Conservation (phyloP, 441 rosid genomes). For the Arabidopsis lyrata region DNA sequence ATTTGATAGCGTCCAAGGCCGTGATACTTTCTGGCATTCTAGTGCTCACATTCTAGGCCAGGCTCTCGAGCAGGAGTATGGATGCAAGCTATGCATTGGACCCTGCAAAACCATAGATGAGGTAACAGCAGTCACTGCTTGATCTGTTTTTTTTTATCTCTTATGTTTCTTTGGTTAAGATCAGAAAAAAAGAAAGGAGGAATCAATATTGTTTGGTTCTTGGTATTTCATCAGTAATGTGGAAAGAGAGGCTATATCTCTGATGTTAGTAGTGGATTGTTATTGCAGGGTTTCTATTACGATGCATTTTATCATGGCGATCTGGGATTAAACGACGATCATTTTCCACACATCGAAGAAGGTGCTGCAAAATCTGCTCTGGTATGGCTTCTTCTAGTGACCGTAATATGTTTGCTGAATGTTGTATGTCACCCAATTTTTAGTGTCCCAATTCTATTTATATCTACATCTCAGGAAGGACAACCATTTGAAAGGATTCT, state of each 20-base stretch:
- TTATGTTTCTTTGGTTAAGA: neutral
- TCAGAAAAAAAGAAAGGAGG: neutral
- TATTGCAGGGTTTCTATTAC: slow-evolving; percentile 86
- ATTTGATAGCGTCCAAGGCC: slow-evolving; percentile 80
- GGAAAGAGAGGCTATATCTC: neutral
- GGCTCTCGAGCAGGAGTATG: slow-evolving; percentile 83
- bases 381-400: slow-evolving; percentile 51
- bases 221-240: slow-evolving; percentile 10
- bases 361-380: slow-evolving; percentile 71
- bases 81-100: slow-evolving; percentile 91
- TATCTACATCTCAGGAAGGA: slow-evolving; percentile 58
- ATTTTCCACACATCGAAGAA: slow-evolving; percentile 71
- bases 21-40: slow-evolving; percentile 97
- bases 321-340: slow-evolving; percentile 77
- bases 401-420: too few relatives aligned
- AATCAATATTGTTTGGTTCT: slow-evolving; percentile 5
- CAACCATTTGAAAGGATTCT: slow-evolving; percentile 97
- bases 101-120: slow-evolving; percentile 95
- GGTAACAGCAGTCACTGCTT: slow-evolving; percentile 49
- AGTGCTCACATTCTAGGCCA: slow-evolving; percentile 97
- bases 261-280: slow-evolving; percentile 22
- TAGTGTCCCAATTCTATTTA: slow-evolving; percentile 4
- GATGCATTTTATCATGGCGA: slow-evolving; percentile 83
- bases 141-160: neutral
- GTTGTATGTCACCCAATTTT: too few relatives aligned